phyloP scores from a whole-genome alignment of 2,329 filamentous ascomycete genomes.

The Pseudopithomyces chartarum region DNA sequence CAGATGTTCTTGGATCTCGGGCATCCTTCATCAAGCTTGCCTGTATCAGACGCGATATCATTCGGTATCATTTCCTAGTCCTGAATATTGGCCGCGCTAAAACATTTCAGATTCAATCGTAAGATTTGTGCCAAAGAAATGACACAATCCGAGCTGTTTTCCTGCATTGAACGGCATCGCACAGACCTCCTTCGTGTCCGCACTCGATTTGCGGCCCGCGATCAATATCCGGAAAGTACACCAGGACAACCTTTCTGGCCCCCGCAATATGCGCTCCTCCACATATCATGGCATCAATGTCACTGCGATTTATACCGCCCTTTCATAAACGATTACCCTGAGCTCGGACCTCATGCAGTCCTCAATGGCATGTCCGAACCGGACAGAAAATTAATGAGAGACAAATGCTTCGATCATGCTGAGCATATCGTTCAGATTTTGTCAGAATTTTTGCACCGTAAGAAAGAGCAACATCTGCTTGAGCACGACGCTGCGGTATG shows the following conservation, averaged over 20 bases:
- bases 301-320: slow-evolving; percentile 1
- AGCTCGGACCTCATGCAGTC: background rate
- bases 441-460: background rate
- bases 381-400: background rate
- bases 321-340: background rate
- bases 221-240: background rate
- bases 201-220: background rate
- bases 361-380: slow-evolving; percentile 2
- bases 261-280: slow-evolving; percentile 1
- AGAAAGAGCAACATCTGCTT: background rate
- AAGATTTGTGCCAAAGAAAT: slow-evolving; percentile 1
- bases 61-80: background rate
- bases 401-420: background rate
- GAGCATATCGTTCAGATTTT: background rate
- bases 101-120: background rate
- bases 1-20: background rate
- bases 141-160: background rate
- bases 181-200: background rate
- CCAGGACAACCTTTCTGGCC: background rate
- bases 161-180: background rate
- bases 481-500: background rate
- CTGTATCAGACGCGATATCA: background rate
- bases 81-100: background rate
- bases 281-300: slow-evolving; percentile 1
- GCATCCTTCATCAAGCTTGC: background rate